Percentiles rank a stretch among this genome's conserved stretches.
phyloP scores from a whole-genome alignment of 768 basidiomycete species.

The Mycena filopes region DNA sequence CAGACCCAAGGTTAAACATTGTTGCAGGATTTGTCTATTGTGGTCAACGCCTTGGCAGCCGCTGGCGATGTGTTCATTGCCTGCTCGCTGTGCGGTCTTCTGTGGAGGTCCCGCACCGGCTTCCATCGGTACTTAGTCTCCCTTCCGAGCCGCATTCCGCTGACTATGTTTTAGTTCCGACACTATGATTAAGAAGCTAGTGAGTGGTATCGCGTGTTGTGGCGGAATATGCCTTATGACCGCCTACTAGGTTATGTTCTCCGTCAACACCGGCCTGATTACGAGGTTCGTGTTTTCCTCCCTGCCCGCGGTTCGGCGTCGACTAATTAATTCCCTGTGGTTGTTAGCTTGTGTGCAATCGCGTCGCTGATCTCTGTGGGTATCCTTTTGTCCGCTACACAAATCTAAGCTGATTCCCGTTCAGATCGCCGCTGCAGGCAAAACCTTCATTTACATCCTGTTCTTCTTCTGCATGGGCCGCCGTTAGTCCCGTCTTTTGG shows the following conservation, averaged over 20 bases:
- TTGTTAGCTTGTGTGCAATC: constrained; percentile 62
- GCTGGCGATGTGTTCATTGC: constrained; percentile 61
- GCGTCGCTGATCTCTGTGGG: constrained; percentile 62
- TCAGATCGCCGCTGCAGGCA: constrained; percentile 58
- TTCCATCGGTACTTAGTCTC: constrained; percentile 50
- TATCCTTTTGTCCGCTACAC: constrained; percentile 2
- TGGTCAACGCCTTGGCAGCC: constrained; percentile 57
- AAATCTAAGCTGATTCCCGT: neutral
- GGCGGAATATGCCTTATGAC: neutral
- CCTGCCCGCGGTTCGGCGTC: neutral
- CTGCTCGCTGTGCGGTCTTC: constrained; percentile 49
- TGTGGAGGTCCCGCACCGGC: constrained; percentile 59
- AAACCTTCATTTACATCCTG: constrained; percentile 65
- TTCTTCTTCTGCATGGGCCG: constrained; percentile 72
- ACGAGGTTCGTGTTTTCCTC: constrained; percentile 44
- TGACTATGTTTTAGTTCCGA: constrained; percentile 50
- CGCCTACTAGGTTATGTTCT: constrained; percentile 52
- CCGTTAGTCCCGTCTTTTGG: constrained; percentile 49
- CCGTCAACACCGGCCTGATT: constrained; percentile 54
- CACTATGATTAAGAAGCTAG: constrained; percentile 58
- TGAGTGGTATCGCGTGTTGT: constrained; percentile 30
- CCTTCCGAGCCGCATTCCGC: neutral
- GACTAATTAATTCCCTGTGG: neutral
- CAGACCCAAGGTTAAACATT: neutral
- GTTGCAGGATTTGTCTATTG: constrained; percentile 49